These are phyloP conservation scores for Rhynchospora tenuis DNA, from an alignment of 176 grass and related monocot genomes.

Conservation along the genomic window DNA sequence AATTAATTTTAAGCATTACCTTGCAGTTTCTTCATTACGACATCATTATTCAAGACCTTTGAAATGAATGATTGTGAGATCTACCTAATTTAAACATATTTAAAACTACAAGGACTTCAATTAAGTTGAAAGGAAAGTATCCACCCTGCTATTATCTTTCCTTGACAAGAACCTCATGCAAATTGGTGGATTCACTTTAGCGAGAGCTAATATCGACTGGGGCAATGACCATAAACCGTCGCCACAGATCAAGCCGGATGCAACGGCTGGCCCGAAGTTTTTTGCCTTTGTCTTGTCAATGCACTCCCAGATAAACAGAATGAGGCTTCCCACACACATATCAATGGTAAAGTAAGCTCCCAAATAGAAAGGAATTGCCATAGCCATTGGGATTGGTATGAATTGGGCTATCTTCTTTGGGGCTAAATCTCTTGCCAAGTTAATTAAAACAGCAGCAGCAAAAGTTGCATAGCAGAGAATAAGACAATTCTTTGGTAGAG, in stretches of 20 bases:
- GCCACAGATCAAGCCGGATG: slow-evolving; percentile 30
- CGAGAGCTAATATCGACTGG: slow-evolving; percentile 23
- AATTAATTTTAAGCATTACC: too few relatives aligned
- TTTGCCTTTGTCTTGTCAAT: slow-evolving; percentile 20
- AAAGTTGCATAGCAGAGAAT: slow-evolving; percentile 28
- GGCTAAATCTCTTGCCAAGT: slow-evolving; percentile 23
- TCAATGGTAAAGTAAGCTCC: slow-evolving; percentile 35
- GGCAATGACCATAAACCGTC: slow-evolving; percentile 31
- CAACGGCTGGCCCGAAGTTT: slow-evolving; percentile 11
- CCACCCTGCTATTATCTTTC: slow-evolving; percentile 12
- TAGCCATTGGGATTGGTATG: slow-evolving; percentile 35
- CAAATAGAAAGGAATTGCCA: slow-evolving; percentile 35
- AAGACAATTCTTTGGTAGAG: slow-evolving; percentile 29
- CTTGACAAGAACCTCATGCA: slow-evolving; percentile 45
- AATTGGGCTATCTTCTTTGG: slow-evolving; percentile 11
- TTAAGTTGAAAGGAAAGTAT: not conserved
- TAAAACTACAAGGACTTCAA: not conserved
- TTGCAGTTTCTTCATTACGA: not conserved
- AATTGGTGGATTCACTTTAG: slow-evolving; percentile 28
- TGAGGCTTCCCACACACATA: slow-evolving; percentile 27
- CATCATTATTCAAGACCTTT: not conserved
- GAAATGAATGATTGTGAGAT: too few relatives aligned
- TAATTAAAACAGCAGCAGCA: slow-evolving; percentile 4
- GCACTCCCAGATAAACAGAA: slow-evolving; percentile 27
- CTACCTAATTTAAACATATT: not conserved